These are phyloP conservation scores for Chaetothyriales sp. DNA, from an alignment of 2,329 filamentous ascomycete species.

Conservation along the genomic window DNA sequence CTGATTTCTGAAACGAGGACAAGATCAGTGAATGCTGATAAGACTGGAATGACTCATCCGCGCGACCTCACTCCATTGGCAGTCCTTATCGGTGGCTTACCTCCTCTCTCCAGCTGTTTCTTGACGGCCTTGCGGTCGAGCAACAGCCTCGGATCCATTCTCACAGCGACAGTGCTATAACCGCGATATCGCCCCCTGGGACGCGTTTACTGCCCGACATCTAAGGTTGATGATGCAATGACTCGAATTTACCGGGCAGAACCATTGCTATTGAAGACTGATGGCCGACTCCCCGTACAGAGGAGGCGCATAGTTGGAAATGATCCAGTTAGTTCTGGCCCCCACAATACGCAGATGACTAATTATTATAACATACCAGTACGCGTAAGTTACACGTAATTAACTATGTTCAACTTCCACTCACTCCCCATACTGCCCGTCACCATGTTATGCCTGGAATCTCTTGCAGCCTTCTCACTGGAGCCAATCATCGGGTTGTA, in stretches of 20 bases:
- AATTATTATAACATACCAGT: no score
- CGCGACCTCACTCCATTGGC: not conserved
- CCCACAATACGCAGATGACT: no score
- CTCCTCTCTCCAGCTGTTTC: not conserved
- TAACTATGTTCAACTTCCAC: no score
- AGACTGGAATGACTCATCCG: not conserved
- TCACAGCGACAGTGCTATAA: constrained; percentile 19
- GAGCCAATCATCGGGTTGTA: no score
- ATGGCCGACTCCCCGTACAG: no score
- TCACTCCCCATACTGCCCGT: no score
- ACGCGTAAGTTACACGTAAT: no score
- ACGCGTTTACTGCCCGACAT: not conserved
- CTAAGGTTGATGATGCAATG: not conserved
- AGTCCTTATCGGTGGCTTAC: not conserved
- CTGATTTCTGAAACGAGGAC: not conserved
- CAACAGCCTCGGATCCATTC: constrained; percentile 1
- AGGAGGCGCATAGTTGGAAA: no score
- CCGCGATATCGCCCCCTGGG: not conserved
- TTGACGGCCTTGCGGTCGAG: not conserved
- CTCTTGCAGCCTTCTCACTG: no score
- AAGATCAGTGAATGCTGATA: not conserved
- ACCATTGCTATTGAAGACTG: not conserved
- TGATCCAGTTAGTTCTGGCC: no score
- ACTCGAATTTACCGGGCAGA: not conserved
- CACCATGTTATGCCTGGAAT: no score